These are phyloP conservation scores for Pyrenula massariospora DNA, from an alignment of 495 filamentous ascomycete genomes.

Conservation along the genomic window DNA sequence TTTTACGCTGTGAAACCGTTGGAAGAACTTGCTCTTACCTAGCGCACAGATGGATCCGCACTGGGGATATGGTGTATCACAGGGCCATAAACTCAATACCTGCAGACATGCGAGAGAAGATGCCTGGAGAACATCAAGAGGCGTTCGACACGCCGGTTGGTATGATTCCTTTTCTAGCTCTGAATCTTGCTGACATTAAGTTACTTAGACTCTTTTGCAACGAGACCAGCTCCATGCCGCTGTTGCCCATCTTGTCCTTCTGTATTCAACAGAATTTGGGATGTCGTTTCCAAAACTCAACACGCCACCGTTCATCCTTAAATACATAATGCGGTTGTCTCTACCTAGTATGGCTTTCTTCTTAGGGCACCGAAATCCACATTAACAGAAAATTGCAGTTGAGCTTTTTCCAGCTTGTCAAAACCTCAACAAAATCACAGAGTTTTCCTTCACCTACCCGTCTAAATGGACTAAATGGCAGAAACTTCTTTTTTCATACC, in stretches of 20 bases:
- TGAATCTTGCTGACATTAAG: too few species aligned
- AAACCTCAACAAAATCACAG: conserved; percentile 43
- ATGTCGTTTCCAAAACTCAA: conserved; percentile 67
- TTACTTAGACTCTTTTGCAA: conserved; percentile 18
- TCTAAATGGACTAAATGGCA: conserved; percentile 12
- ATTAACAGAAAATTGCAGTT: conserved; percentile 23
- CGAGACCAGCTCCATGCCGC: conserved; percentile 50
- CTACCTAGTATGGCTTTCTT: conserved; percentile 54
- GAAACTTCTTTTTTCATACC: conserved; percentile 32
- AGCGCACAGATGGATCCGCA: conserved; percentile 24
- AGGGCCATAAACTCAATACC: conserved; percentile 40
- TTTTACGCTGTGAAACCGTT: not conserved
- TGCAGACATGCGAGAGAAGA: conserved; percentile 48
- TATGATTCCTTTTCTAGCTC: too few species aligned
- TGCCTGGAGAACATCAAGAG: conserved; percentile 46
- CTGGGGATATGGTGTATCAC: conserved; percentile 34
- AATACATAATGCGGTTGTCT: conserved; percentile 60
- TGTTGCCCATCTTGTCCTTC: conserved; percentile 46
- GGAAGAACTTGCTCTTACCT: not conserved
- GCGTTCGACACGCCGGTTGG: conserved; percentile 46
- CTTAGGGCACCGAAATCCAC: not conserved
- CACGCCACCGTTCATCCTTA: conserved; percentile 48
- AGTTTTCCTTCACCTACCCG: conserved; percentile 45
- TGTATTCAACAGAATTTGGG: conserved; percentile 54
- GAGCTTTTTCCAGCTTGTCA: conserved; percentile 56